phyloP scores from a whole-genome alignment of 805 yeast species.

The Pichia deserticola region DNA sequence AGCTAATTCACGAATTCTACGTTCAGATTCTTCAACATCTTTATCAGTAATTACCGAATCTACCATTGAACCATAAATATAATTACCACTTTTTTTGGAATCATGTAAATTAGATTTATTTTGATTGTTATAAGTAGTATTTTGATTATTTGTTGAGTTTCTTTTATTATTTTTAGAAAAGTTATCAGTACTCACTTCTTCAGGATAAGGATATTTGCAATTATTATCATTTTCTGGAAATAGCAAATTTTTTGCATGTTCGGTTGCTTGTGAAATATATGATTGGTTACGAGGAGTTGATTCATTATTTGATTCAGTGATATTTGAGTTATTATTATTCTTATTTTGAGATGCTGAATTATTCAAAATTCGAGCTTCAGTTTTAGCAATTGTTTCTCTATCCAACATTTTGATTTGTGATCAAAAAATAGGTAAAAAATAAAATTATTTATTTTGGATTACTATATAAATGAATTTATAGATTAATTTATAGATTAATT shows the following conservation, averaged over 20 bases:
- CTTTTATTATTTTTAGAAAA: background rate
- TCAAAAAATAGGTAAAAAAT: no score
- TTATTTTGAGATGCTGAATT: no score
- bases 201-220: background rate
- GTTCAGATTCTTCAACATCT: constrained; percentile 13
- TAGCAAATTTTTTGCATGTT: background rate
- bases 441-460: no score
- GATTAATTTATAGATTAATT: no score
- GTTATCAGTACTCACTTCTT: background rate
- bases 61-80: constrained; percentile 23
- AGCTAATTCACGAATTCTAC: background rate
- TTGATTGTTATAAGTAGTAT: background rate
- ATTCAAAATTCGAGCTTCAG: no score
- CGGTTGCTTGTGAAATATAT: background rate
- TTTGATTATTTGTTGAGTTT: background rate
- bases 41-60: constrained; percentile 19
- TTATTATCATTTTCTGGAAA: background rate
- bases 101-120: background rate
- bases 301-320: no score
- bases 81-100: constrained; percentile 8
- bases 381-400: no score
- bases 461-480: no score
- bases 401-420: no score
- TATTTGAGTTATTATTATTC: no score
- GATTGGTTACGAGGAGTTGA: constrained; percentile 9